These are phyloP conservation scores for Stemphylium lycopersici DNA, from an alignment of 2,329 filamentous ascomycete species.

Conservation along the genomic window DNA sequence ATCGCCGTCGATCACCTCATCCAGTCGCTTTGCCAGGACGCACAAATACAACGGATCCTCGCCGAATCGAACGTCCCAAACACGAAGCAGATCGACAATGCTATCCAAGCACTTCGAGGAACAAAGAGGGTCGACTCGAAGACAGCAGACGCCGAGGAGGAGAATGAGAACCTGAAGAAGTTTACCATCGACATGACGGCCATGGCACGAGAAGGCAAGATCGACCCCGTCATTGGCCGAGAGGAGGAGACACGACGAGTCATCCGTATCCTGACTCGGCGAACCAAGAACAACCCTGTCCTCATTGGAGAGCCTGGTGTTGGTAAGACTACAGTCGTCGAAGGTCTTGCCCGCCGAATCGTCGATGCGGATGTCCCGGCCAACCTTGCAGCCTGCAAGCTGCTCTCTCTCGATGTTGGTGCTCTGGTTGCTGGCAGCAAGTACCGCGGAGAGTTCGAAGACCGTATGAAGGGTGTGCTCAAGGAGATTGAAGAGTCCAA, in stretches of 20 bases:
- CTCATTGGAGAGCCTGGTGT: constrained; percentile 98
- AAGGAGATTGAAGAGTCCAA: constrained; percentile 96
- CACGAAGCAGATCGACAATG: constrained; percentile 84
- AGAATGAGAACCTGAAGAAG: constrained; percentile 95
- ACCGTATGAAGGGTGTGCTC: constrained; percentile 97
- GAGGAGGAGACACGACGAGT: constrained; percentile 95
- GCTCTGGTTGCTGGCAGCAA: constrained; percentile 96
- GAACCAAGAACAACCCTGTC: constrained; percentile 98
- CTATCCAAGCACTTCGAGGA: constrained; percentile 89
- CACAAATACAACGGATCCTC: constrained; percentile 72
- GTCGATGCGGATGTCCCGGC: constrained; percentile 96
- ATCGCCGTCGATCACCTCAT: constrained; percentile 96
- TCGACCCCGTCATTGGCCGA: constrained; percentile 94
- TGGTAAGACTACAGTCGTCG: constrained; percentile 96
- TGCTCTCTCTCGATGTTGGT: constrained; percentile 94
- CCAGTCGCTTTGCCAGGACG: constrained; percentile 79
- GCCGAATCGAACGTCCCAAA: constrained; percentile 92
- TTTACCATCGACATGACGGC: constrained; percentile 99
- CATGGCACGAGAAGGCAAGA: constrained; percentile 95
- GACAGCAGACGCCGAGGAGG: constrained; percentile 89
- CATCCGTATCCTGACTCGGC: constrained; percentile 85
- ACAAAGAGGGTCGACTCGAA: constrained; percentile 94
- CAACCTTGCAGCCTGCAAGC: constrained; percentile 89
- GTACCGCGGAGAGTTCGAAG: constrained; percentile 97
- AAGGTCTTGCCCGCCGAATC: constrained; percentile 92